A percentile compares a stretch with the other conserved stretches of the same genome.
Evolutionary conservation across 495 filamentous ascomycete species (phyloP).

Genomic region (Coniosporium apollinis): DNA sequence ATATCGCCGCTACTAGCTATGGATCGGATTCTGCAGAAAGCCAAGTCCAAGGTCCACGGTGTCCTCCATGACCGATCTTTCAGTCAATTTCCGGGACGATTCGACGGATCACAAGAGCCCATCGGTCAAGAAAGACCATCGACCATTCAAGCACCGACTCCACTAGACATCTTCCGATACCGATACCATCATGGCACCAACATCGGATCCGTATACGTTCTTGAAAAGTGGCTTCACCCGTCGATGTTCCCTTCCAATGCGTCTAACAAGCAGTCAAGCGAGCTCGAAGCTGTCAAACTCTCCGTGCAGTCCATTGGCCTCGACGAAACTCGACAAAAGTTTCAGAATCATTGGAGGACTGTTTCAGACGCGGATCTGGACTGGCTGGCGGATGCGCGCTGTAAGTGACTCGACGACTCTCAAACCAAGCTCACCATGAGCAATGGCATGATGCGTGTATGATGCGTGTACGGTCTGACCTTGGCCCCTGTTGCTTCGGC

Average conservation of each 20-base stretch:
- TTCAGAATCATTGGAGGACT: conserved; percentile 33
- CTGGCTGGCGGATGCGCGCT: conserved; percentile 31
- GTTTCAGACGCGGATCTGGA: conserved; percentile 28
- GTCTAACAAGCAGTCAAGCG: conserved; percentile 23
- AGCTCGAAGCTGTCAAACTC: conserved; percentile 30
- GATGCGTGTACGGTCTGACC: not conserved
- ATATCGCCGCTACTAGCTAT: too few species aligned
- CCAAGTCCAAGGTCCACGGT: too few species aligned
- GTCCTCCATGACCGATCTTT: too few species aligned
- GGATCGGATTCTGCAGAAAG: too few species aligned
- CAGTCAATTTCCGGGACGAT: too few species aligned
- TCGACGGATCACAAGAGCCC: conserved; percentile 1
- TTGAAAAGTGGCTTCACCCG: conserved; percentile 35
- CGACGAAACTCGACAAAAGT: conserved; percentile 27
- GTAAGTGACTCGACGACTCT: conserved; percentile 6
- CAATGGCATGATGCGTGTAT: not conserved
- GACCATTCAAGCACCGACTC: conserved; percentile 21
- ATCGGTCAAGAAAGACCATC: conserved; percentile 12
- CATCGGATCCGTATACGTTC: conserved; percentile 37
- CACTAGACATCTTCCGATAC: conserved; percentile 31
- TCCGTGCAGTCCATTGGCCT: conserved; percentile 27
- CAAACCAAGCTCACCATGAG: not conserved
- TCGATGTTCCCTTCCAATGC: conserved; percentile 26
- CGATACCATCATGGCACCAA: conserved; percentile 41
- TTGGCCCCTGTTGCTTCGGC: not conserved